phyloP scores from a whole-genome alignment of 2,329 filamentous ascomycete species.

The Colletotrichum incanum region DNA sequence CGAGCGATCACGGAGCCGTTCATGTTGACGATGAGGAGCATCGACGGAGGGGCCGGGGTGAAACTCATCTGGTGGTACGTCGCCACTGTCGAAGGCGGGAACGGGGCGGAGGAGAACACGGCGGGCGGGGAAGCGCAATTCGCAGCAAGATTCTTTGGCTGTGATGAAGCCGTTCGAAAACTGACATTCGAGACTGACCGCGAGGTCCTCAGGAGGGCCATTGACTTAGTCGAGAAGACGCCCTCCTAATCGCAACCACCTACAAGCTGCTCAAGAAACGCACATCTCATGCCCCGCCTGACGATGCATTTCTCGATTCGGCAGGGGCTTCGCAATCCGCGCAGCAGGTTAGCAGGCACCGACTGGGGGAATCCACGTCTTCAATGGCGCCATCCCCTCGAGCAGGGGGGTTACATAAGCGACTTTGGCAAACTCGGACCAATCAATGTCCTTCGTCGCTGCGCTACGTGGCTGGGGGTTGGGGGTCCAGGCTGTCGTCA shows the following conservation, averaged over 20 bases:
- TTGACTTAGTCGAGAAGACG: neutral
- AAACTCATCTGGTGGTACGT: conserved; percentile 34
- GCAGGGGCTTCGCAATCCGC: conserved; percentile 32
- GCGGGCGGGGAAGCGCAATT: conserved; percentile 20
- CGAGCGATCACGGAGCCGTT: conserved; percentile 32
- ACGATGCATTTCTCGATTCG: conserved; percentile 31
- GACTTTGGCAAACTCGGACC: conserved; percentile 4
- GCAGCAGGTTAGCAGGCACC: conserved; percentile 17
- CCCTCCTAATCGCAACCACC: neutral
- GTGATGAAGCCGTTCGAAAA: conserved; percentile 8
- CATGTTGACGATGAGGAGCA: conserved; percentile 20
- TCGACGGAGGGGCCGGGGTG: conserved; percentile 18
- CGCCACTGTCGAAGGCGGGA: neutral
- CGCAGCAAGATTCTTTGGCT: conserved; percentile 9
- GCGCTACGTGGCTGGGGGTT: conserved; percentile 32
- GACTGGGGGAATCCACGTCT: conserved; percentile 21
- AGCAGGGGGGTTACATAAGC: conserved; percentile 10
- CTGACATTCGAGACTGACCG: conserved; percentile 28
- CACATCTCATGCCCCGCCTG: conserved; percentile 20
- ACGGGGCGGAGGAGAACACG: neutral
- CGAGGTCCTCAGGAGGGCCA: conserved; percentile 23
- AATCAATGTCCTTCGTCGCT: conserved; percentile 6
- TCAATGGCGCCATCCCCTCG: conserved; percentile 10
- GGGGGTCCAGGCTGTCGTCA: conserved; percentile 40
- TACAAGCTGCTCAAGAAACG: neutral